These are phyloP conservation scores for Phytophthora colocasiae DNA, from an alignment of 352 stramenopile genomes.

Conservation along the genomic window DNA sequence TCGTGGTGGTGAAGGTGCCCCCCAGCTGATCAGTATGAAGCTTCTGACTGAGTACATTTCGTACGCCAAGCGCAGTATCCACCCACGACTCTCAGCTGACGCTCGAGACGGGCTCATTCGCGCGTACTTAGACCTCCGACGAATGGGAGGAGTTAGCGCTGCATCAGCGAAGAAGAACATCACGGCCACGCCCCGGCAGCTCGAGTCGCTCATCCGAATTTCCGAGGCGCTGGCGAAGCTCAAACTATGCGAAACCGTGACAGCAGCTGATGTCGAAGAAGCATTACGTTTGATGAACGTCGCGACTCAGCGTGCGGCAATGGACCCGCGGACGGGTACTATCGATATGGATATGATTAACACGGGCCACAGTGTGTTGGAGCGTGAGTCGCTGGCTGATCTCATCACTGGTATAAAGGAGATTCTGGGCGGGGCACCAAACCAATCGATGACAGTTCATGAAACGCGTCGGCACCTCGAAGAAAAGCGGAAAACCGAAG, in stretches of 20 bases:
- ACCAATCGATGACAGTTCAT: constrained; percentile 80
- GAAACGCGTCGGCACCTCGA: constrained; percentile 90
- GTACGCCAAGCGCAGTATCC: constrained; percentile 94
- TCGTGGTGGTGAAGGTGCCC: constrained; percentile 32
- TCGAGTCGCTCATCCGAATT: constrained; percentile 99
- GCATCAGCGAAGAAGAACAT: constrained; percentile 94
- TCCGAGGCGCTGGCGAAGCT: constrained; percentile 97
- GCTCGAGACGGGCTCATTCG: constrained; percentile 92
- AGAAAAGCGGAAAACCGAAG: constrained; percentile 78
- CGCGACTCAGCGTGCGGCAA: constrained; percentile 97
- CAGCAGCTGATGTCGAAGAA: constrained; percentile 92
- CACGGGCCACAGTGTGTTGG: constrained; percentile 91
- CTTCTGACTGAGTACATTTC: constrained; percentile 96
- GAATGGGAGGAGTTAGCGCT: constrained; percentile 67
- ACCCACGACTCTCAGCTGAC: constrained; percentile 92
- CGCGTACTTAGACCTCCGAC: constrained; percentile 94
- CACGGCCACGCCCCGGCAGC: constrained; percentile 97
- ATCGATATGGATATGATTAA: constrained; percentile 99
- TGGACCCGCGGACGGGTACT: constrained; percentile 97
- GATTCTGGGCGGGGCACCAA: constrained; percentile 60
- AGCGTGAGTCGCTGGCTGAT: constrained; percentile 82
- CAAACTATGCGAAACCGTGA: constrained; percentile 82
- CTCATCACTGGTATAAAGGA: constrained; percentile 67
- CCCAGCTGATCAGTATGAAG: constrained; percentile 83
- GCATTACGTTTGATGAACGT: constrained; percentile 97